Evolutionary conservation across 2,329 filamentous ascomycete species (phyloP).

Genomic region (Colletotrichum spaethianum): DNA sequence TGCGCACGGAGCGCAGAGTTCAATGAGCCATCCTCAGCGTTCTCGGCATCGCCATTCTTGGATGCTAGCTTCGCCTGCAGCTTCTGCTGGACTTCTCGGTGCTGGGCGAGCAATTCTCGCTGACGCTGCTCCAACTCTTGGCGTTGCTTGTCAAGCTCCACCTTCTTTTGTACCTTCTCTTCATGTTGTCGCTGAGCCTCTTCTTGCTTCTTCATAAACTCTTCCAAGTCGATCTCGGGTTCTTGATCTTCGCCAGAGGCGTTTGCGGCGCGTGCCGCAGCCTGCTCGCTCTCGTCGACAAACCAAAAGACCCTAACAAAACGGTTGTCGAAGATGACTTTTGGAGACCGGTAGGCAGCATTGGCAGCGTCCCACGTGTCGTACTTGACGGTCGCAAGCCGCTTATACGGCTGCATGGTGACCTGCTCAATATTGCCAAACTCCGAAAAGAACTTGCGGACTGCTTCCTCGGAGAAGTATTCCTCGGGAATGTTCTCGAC

Average conservation of each 20-base stretch:
- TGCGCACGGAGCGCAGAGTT: conserved; percentile 79
- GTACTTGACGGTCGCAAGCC: conserved; percentile 79
- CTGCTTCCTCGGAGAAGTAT: conserved; percentile 74
- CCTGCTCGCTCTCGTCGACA: conserved; percentile 63
- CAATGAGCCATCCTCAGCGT: conserved; percentile 25
- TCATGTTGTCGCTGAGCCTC: conserved; percentile 80
- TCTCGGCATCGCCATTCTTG: conserved; percentile 49
- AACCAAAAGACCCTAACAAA: conserved; percentile 90
- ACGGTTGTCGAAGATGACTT: conserved; percentile 86
- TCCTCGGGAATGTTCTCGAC: conserved; percentile 85
- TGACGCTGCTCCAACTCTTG: conserved; percentile 77
- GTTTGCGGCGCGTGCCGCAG: conserved; percentile 47
- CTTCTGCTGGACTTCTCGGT: conserved; percentile 75
- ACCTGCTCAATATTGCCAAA: conserved; percentile 78
- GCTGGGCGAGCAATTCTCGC: conserved; percentile 72
- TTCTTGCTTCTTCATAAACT: conserved; percentile 77
- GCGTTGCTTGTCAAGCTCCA: conserved; percentile 73
- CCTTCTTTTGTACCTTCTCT: conserved; percentile 73
- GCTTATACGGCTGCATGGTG: conserved; percentile 75
- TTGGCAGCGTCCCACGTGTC: conserved; percentile 76
- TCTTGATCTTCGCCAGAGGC: conserved; percentile 38
- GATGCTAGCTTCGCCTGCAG: conserved; percentile 75
- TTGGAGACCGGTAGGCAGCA: conserved; percentile 81
- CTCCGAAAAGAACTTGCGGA: conserved; percentile 78
- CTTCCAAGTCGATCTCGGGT: conserved; percentile 76